Base-by-base conservation (phyloP, 2,329 filamentous ascomycete species). In the Ascochyta viciae-villosae region DNA sequence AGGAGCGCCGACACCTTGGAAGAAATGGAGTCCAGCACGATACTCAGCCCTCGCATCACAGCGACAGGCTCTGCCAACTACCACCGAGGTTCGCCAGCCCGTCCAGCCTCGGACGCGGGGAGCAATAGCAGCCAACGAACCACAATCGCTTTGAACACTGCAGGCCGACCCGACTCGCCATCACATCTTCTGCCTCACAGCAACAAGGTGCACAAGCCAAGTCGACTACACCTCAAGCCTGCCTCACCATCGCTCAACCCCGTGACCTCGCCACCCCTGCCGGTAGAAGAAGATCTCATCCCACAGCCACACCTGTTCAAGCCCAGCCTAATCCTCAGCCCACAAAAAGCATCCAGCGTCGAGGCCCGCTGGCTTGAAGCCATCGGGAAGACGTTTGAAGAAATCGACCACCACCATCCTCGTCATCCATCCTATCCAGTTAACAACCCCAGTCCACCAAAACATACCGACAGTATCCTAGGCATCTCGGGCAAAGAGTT, bases 301-400 rank as follows among this genome's bases (percentile, higher is more conserved):
- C 60, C 57, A 10, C 57, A 63, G n/a, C 65, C 67, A 1, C 58
- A 66, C 8, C 53, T 65, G 31, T 75, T 70, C 48, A 64, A 66
- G 4, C 60, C 70, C 9, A 67, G 64, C 15, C 59, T 76, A 51
- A 90, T 96, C 56, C 81, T 90, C 22, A 88, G 90, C 57, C 91
- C 93, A 1, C 90, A 90, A 61, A 89, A 89, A 62, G 89, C 92
- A 1, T 91, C 88, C 1, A 88, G 90, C 13, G 82, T 89, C 41
- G 92, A 96, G 75, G 90, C 89, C 1, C 82, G 90, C 16, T 96
- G 85, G 83, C 74, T 87, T 1, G 82, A 80, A 49, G 74, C 77
- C 47, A 75, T 76, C 34, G 67, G 70, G 6, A 58, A 68, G 22
- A 65, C 61, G 0, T 76, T 77, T 38, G 59, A 67, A 39, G 72